Evolutionary conservation across 2,329 filamentous ascomycete species (phyloP).

Genomic region (Fusarium tjaetaba): DNA sequence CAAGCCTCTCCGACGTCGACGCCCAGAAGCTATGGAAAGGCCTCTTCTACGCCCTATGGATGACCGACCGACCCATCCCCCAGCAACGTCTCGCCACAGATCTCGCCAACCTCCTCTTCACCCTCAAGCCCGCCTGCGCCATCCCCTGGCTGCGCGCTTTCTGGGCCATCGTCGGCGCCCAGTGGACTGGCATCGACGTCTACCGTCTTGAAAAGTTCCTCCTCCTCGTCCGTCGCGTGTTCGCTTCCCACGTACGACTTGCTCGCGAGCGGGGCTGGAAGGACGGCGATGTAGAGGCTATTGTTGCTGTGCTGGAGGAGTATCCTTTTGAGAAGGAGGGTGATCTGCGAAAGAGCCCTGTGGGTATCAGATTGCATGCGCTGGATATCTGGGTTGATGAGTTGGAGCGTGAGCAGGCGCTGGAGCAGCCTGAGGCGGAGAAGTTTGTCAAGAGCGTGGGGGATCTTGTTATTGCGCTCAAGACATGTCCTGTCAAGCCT

Average conservation of each 20-base stretch:
- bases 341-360: slow-evolving; percentile 71
- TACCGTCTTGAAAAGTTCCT: slow-evolving; percentile 93
- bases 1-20: slow-evolving; percentile 72
- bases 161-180: slow-evolving; percentile 74
- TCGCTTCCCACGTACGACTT: slow-evolving; percentile 74
- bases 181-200: slow-evolving; percentile 80
- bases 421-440: slow-evolving; percentile 52
- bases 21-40: slow-evolving; percentile 93
- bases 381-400: slow-evolving; percentile 94
- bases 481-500: slow-evolving; percentile 72
- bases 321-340: slow-evolving; percentile 50
- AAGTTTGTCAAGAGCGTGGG: slow-evolving; percentile 65
- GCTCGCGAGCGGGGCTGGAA: slow-evolving; percentile 48
- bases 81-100: slow-evolving; percentile 86
- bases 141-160: slow-evolving; percentile 69
- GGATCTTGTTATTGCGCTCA: slow-evolving; percentile 65
- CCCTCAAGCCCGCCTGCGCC: slow-evolving; percentile 60
- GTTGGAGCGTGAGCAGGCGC: slow-evolving; percentile 74
- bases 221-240: slow-evolving; percentile 80
- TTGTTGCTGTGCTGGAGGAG: slow-evolving; percentile 43
- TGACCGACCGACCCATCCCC: slow-evolving; percentile 87
- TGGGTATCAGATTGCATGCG: slow-evolving; percentile 86
- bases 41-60: slow-evolving; percentile 92
- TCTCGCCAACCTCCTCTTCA: slow-evolving; percentile 73
- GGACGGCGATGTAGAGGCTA: slow-evolving; percentile 43